Conservation (phyloP, 164 flowering plant genomes). For the Berberis vulgaris region DNA sequence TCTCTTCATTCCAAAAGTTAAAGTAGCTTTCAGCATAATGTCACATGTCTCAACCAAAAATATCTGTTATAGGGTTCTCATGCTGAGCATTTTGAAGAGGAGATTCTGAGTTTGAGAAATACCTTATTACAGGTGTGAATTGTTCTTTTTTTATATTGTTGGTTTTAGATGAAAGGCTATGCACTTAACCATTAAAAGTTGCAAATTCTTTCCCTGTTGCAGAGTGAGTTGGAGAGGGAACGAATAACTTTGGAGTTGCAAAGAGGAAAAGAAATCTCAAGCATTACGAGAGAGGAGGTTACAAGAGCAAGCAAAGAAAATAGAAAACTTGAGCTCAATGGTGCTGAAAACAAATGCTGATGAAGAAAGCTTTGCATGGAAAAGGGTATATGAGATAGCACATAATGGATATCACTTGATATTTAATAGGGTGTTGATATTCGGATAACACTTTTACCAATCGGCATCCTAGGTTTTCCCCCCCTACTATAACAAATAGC, state of each 20-base stretch:
- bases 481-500: no score
- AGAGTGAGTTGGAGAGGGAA: slow-evolving; percentile 96
- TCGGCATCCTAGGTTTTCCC: no score
- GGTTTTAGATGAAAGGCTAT: neutral
- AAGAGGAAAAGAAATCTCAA: slow-evolving; percentile 88
- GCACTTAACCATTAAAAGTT: neutral
- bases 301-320: slow-evolving; percentile 82
- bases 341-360: slow-evolving; percentile 65
- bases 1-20: neutral
- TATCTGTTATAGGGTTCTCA: slow-evolving; percentile 50
- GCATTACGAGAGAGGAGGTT: slow-evolving; percentile 69
- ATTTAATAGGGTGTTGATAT: no score
- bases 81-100: slow-evolving; percentile 83
- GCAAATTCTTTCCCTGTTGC: neutral
- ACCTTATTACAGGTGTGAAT: slow-evolving; percentile 66
- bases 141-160: neutral
- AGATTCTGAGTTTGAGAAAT: slow-evolving; percentile 78
- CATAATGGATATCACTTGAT: no score
- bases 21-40: no score
- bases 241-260: slow-evolving; percentile 88
- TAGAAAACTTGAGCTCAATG: slow-evolving; percentile 84
- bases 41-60: no score
- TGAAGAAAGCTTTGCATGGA: slow-evolving; percentile 37
- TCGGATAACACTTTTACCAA: no score
- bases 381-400: slow-evolving; percentile 39